Evolutionary conservation across 139 green algal species (phyloP).

Genomic region (Chlamydomonas applanata): DNA sequence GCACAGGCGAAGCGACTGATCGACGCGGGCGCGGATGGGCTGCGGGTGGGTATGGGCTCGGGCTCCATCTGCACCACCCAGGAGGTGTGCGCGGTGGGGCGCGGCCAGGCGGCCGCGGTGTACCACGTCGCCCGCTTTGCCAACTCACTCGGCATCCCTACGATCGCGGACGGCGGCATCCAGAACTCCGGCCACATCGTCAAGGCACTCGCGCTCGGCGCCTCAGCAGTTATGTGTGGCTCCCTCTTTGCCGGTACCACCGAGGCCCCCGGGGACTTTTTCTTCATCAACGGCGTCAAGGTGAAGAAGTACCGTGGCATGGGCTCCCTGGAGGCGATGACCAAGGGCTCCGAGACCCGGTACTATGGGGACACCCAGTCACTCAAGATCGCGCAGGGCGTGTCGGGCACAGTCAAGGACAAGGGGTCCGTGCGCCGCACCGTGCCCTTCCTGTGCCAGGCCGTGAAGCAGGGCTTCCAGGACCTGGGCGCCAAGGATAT

Average conservation of each 20-base stretch:
- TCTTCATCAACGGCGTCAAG: constrained; percentile 85
- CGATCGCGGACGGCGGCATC: constrained; percentile 96
- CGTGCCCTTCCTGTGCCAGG: constrained; percentile 64
- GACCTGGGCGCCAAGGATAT: constrained; percentile 79
- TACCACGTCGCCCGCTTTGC: constrained; percentile 80
- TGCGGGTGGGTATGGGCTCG: constrained; percentile 96
- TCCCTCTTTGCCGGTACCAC: constrained; percentile 92
- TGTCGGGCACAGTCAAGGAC: constrained; percentile 90
- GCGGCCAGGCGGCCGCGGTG: constrained; percentile 94
- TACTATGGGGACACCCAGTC: constrained; percentile 90
- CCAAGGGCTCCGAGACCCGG: constrained; percentile 88
- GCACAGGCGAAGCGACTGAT: constrained; percentile 71
- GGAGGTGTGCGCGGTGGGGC: constrained; percentile 96
- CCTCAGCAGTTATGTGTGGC: constrained; percentile 93
- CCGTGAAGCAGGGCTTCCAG: constrained; percentile 38
- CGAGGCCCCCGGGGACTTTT: constrained; percentile 89
- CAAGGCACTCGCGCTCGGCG: constrained; percentile 95
- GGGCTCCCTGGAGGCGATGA: constrained; percentile 94
- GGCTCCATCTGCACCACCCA: constrained; percentile 99
- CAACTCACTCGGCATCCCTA: constrained; percentile 69
- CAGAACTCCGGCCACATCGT: constrained; percentile 95
- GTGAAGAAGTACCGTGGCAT: constrained; percentile 92
- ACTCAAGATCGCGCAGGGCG: constrained; percentile 96
- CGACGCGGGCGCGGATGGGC: constrained; percentile 85
- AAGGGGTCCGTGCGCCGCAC: constrained; percentile 83